Conservation (phyloP, 441 rosid species). For the Gossypium trilobum region DNA sequence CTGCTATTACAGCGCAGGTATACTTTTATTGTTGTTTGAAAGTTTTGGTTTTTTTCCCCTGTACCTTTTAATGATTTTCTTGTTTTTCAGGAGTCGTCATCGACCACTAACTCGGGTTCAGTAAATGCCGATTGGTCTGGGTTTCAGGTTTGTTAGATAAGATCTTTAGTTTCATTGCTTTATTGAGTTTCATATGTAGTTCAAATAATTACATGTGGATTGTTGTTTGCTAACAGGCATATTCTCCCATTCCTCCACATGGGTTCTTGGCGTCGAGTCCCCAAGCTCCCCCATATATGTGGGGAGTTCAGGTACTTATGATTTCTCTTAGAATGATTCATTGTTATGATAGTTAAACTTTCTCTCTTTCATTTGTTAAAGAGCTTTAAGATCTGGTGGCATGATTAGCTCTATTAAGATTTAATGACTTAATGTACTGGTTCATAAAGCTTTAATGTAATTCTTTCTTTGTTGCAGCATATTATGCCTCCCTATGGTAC, state of each 20-base stretch:
- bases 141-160: constrained; percentile 57
- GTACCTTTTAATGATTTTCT: neutral
- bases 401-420: neutral
- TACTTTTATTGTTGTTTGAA: constrained; percentile 12
- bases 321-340: neutral
- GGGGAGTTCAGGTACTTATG: constrained; percentile 85
- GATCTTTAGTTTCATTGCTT: constrained; percentile 1
- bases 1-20: constrained; percentile 59
- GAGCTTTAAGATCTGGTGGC: neutral
- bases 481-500: constrained; percentile 93
- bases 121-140: constrained; percentile 90
- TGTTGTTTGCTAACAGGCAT: constrained; percentile 47
- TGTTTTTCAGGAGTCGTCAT: constrained; percentile 57
- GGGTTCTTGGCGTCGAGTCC: constrained; percentile 88
- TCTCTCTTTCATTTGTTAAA: neutral
- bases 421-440: neutral
- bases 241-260: constrained; percentile 88
- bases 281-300: constrained; percentile 93
- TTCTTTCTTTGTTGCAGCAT: constrained; percentile 45
- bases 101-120: constrained; percentile 41
- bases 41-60: neutral
- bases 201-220: constrained; percentile 14
- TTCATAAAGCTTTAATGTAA: neutral
- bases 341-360: neutral
- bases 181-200: constrained; percentile 12